These are phyloP conservation scores for Solanum appendiculatum DNA, from an alignment of 257 asterid species.

Conservation along the genomic window DNA sequence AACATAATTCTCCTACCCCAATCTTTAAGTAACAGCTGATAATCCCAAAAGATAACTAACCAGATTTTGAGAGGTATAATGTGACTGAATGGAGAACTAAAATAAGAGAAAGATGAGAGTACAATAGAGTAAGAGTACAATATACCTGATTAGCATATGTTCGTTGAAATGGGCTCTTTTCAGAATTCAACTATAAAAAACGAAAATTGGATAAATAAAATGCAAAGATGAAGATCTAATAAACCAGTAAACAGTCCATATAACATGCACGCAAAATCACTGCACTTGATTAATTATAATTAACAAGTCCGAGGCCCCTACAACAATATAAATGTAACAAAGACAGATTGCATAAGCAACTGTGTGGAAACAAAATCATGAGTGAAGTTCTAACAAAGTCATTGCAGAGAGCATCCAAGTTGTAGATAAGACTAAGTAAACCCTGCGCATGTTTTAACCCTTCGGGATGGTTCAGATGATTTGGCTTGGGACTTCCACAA, in stretches of 20 bases:
- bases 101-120: neutral
- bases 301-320: neutral
- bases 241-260: neutral
- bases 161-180: conserved; percentile 96
- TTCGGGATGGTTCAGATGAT: neutral
- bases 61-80: neutral
- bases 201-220: neutral
- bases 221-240: neutral
- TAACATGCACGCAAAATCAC: neutral
- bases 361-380: neutral
- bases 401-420: neutral
- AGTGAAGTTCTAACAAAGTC: neutral
- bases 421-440: neutral
- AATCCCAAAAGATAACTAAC: neutral
- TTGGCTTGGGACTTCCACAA: neutral
- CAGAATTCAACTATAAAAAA: conserved; percentile 80
- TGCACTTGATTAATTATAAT: neutral
- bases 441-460: neutral
- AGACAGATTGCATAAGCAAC: neutral
- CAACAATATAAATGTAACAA: neutral
- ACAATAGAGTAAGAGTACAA: neutral
- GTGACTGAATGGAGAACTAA: neutral
- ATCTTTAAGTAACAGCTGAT: neutral
- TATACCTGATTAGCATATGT: conserved; percentile 91
- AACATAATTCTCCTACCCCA: neutral